These are phyloP conservation scores for Cyathus striatus DNA, from an alignment of 768 basidiomycete genomes.

Conservation along the genomic window DNA sequence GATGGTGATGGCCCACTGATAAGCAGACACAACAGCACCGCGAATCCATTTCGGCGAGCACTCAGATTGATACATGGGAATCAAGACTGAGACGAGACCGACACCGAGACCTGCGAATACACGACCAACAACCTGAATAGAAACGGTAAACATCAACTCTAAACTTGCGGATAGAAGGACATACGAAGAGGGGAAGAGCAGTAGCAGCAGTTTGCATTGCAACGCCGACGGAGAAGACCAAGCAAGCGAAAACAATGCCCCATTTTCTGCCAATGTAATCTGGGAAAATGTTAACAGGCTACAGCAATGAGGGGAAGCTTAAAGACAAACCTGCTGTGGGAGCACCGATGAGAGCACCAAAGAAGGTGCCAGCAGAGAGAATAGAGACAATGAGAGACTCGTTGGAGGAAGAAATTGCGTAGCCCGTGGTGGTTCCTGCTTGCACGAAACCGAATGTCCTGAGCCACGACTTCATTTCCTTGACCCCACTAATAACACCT, in stretches of 20 bases:
- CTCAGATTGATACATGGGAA: constrained; percentile 41
- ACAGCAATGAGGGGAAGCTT: background rate
- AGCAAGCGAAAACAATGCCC: constrained; percentile 59
- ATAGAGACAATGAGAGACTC: constrained; percentile 46
- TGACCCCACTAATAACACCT: constrained; percentile 75
- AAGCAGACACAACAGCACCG: constrained; percentile 61
- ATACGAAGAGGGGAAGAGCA: background rate
- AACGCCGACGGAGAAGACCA: constrained; percentile 57
- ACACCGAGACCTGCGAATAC: constrained; percentile 1
- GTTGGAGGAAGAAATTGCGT: constrained; percentile 28
- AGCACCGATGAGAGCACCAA: constrained; percentile 53
- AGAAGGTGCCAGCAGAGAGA: constrained; percentile 83
- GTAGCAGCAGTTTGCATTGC: constrained; percentile 41
- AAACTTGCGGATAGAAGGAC: background rate
- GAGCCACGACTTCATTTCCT: constrained; percentile 57
- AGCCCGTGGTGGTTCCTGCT: constrained; percentile 10
- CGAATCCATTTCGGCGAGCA: constrained; percentile 67
- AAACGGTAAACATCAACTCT: constrained; percentile 22
- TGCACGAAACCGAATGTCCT: constrained; percentile 33
- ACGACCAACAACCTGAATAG: constrained; percentile 54
- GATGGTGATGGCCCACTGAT: constrained; percentile 71
- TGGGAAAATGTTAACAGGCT: background rate
- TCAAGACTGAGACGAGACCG: background rate
- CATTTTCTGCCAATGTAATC: constrained; percentile 38
- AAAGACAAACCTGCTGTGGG: constrained; percentile 25